Base-by-base conservation (phyloP, 768 basidiomycete species). In the Tricholoma sp. region DNA sequence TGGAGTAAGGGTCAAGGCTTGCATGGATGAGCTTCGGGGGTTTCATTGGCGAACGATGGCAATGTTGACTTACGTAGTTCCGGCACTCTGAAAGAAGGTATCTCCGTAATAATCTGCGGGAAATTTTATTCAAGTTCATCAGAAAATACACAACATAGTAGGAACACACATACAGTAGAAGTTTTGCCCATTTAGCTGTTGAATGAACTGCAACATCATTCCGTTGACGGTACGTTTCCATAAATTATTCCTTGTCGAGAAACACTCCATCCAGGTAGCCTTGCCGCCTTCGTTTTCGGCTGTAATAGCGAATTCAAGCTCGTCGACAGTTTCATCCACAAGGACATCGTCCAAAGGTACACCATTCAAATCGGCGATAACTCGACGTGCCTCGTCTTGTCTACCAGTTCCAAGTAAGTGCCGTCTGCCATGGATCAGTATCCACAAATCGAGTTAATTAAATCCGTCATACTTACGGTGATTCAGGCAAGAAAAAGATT, bases 181-280 rank as follows among this genome's bases (percentile, higher is more conserved):
- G 67, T 88, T 90, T 69, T 91, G 88, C 12, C 88, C 88, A 57
- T 90, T 88, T 29, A 91, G 70, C 62, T 91, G 88, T 61, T 91
- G 88, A 53, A 91, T 83, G 65, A 90, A 89, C 61, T 89, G 88
- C 45, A 89, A 69, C 84, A 89, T 88, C 84, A 89, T 88, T n/a
- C 89, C 88, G 58, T 89, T 90, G 32, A 75, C 67, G 12, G 88
- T 91, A 54, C 89, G 79, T 69, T 84, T 86, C 83, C 86, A 89
- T 43, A 91, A 69, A 63, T 77, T 72, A 61, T 89, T 87, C 45
- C 82, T 71, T 4, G 78, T 75, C 1, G 85, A 85, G 77, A 91
- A 91, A 69, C 88, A 89, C 67, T 91, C 89, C 24, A 76, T 43
- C 89, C 89, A 91, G 0, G 84, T 86, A 1, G 88, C 86, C 65